phyloP scores from a whole-genome alignment of 148 eudicot species.

The Hydrangea macrophylla region DNA sequence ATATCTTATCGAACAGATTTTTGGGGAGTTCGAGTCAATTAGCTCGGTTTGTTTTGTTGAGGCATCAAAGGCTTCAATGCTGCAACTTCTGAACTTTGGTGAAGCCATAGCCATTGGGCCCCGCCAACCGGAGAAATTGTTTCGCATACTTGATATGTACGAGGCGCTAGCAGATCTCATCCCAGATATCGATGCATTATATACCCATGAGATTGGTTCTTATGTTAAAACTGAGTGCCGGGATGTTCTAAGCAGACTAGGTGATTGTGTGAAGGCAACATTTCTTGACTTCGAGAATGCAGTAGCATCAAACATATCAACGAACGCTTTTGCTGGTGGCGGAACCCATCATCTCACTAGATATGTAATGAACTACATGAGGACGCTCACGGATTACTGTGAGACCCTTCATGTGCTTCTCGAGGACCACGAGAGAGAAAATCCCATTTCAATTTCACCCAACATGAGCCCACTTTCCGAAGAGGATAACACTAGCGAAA shows the following conservation, averaged over 20 bases:
- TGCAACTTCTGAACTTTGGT: conserved; percentile 64
- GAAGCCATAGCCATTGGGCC: conserved; percentile 84
- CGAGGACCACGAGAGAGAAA: conserved; percentile 45
- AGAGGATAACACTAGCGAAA: conserved; percentile 25
- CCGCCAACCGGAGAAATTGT: conserved; percentile 69
- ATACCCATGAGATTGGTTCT: conserved; percentile 38
- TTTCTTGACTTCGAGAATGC: conserved; percentile 67
- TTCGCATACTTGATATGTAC: conserved; percentile 68
- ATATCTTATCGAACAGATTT: conserved; percentile 64
- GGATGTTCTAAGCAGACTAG: conserved; percentile 50
- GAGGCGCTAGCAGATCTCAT: conserved; percentile 59
- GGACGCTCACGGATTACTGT: conserved; percentile 53
- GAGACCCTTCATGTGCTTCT: conserved; percentile 54
- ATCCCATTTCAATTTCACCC: conserved; percentile 32
- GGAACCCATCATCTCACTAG: conserved; percentile 66
- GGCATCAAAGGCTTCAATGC: conserved; percentile 57
- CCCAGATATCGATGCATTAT: conserved; percentile 53
- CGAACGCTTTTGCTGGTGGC: conserved; percentile 64
- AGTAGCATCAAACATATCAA: conserved; percentile 55
- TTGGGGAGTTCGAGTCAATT: conserved; percentile 51
- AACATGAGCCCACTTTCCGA: conserved; percentile 36
- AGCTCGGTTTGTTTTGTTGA: conserved; percentile 58
- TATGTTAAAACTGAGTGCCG: conserved; percentile 47
- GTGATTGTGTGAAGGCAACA: conserved; percentile 66
- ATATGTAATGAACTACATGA: conserved; percentile 81